Conservation (phyloP, 139 green algal species). For the Protoeuglena noctilucae region DNA sequence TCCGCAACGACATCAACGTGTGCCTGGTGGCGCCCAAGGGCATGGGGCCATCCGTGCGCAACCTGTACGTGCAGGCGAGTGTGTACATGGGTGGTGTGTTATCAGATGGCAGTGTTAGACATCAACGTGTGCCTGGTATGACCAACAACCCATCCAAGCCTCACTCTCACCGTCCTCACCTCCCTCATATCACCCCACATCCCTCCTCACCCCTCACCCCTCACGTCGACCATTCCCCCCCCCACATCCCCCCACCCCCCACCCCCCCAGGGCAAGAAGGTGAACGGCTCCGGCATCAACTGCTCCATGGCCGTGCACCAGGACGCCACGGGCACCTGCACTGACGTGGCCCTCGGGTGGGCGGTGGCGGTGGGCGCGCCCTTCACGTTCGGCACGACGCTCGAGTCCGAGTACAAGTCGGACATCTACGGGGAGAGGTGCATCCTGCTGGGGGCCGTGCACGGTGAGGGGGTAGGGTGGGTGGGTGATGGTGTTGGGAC, state of each 20-base stretch:
- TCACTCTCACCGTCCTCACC: too few species aligned
- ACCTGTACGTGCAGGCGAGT: slow-evolving; percentile 88
- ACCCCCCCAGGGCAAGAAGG: slow-evolving; percentile 94
- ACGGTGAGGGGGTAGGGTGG: too few species aligned
- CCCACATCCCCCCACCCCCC: too few species aligned
- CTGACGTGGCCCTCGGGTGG: slow-evolving; percentile 93
- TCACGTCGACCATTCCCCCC: too few species aligned
- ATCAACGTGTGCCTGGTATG: too few species aligned
- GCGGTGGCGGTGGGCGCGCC: slow-evolving; percentile 85
- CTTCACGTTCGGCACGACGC: slow-evolving; percentile 94
- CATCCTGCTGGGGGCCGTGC: slow-evolving; percentile 92
- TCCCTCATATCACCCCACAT: too few species aligned
- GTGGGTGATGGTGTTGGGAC: too few species aligned
- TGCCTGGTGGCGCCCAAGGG: slow-evolving; percentile 98
- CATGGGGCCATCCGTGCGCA: slow-evolving; percentile 94
- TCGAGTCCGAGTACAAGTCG: slow-evolving; percentile 94
- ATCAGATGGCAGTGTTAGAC: too few species aligned
- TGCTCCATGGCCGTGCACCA: slow-evolving; percentile 98
- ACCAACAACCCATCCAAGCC: too few species aligned
- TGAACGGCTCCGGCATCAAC: slow-evolving; percentile 98
- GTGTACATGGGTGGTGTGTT: too few species aligned
- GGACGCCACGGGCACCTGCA: slow-evolving; percentile 83
- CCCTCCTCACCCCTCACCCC: too few species aligned
- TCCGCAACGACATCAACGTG: slow-evolving; percentile 97
- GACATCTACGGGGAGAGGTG: slow-evolving; percentile 99